A percentile compares a stretch with the other conserved stretches of the same genome.
Evolutionary conservation across 768 basidiomycete genomes (phyloP).

Genomic region (Pleurotus platypus): DNA sequence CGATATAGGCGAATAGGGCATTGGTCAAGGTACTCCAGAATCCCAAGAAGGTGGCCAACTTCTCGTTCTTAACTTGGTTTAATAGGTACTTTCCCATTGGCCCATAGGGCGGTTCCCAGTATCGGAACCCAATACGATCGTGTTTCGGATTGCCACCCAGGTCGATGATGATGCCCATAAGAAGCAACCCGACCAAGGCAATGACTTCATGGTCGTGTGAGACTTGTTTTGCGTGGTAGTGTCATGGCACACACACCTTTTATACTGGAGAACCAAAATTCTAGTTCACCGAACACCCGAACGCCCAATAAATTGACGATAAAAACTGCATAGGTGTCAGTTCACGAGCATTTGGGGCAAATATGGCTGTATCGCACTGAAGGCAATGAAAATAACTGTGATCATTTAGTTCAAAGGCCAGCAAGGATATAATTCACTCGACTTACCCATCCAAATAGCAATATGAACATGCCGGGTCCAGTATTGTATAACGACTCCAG

Average conservation of each 20-base stretch:
- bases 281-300: conserved; percentile 67
- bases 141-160: conserved; percentile 50
- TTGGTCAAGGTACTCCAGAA: conserved; percentile 73
- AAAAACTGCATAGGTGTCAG: conserved; percentile 34
- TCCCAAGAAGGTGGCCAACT: conserved; percentile 56
- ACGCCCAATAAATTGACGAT: conserved; percentile 59
- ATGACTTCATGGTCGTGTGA: conserved; percentile 25
- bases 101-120: conserved; percentile 46
- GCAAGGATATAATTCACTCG: conserved; percentile 5
- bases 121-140: conserved; percentile 47
- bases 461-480: conserved; percentile 44
- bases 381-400: conserved; percentile 53
- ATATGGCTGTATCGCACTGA: conserved; percentile 33
- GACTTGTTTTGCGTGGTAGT: no score
- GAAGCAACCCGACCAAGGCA: conserved; percentile 44
- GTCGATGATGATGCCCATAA: conserved; percentile 64
- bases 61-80: conserved; percentile 42
- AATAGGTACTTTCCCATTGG: conserved; percentile 55
- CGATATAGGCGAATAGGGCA: conserved; percentile 69
- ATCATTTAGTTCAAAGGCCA: not conserved
- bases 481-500: conserved; percentile 48
- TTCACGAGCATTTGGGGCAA: not conserved
- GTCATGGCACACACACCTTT: conserved; percentile 42
- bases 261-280: conserved; percentile 71
- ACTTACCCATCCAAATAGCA: conserved; percentile 56